Evolutionary conservation across 116 monocot genomes (phyloP), one percentile per base, ranked within the genome.

Genomic region (Cymodocea nodosa): DNA sequence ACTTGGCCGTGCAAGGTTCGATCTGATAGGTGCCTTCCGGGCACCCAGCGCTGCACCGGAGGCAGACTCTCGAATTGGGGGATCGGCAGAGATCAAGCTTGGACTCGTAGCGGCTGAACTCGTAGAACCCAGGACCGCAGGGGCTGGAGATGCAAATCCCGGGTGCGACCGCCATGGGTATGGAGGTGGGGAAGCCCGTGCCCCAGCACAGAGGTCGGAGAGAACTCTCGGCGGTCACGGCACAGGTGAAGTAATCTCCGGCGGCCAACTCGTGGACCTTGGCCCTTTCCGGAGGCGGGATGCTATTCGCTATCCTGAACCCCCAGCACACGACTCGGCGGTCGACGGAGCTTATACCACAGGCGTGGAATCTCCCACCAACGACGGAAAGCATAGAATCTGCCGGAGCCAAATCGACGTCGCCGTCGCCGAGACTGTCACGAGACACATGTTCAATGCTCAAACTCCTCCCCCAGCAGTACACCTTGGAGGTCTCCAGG

Each of bases 211-310:
- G 48, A 6, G 97, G 84, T 59, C 59, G 44, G 35, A 91, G 76
- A 0, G 83, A 82, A 12, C 59, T 63, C 36, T 78, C 84, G 0
- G 85, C 85, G 19, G 79, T 52, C 13, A 98, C 80, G 0, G 89
- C 92, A 20, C 98, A 98, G 4, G 98, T 86, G 75, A 98, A 98
- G 73, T 98, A 98, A 51, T 98, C 98, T 9, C 98, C 98, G 0
- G 98, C 92, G 6, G 74, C 74, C 30, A 98, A 76, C 56, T 67
- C 84, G 51, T 82, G 79, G 20, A 89, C 65, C 71, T 71, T 88
- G 0, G 74, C 19, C 12, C 73, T 50, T 19, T 66, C 73, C 0
- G 89, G 89, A 16, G 92, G 88, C 0, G 92, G 86, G 3, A 86
- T 67, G 39, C 89, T 79, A 60, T 81, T 86, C 10, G 71, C 74